Evolutionary conservation across 148 eudicot genomes (phyloP), one percentile per base, ranked within the genome.

Genomic region (Nepenthes mirabilis): DNA sequence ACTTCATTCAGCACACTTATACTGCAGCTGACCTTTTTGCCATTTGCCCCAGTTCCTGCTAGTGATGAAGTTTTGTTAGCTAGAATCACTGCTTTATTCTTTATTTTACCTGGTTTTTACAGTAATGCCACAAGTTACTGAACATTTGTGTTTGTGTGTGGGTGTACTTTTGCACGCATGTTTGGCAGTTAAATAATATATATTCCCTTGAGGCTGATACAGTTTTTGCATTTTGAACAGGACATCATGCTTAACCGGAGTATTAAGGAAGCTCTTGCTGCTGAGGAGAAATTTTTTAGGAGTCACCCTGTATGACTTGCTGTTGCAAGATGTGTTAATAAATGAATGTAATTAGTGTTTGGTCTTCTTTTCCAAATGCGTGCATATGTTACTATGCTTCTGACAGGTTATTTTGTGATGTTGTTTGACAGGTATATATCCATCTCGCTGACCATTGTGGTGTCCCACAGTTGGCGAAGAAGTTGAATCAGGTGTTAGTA

Each of bases 251-350:
- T 61, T 37, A 86, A 80, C 49, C 81, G 83, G 66, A 83, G 83
- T 70, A 88, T 93, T 51, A 93, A 83, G 68, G 96, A 88, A 74
- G 98, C 98, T 11, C 85, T 93, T 65, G 81, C 76, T 52, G 96
- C 90, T 36, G 98, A 93, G 77, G 98, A 93, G 77, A 93, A 77
- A 72, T 93, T 83, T 70, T 93, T 93, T 60, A 87, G 82, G 34
- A 83, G 85, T 71, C 96, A 82, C 61, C 96, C 96, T 49, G 98
- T 93, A 93, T 67, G 87, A 55, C 51, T 54, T 45, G 35, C 43
- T 10, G 34, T 56, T 40, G 36, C 49, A 35, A n/a, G 33, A 49
- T 49, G 52, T 10, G 34, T 56, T 40, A 43, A 47, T 40, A n/a
- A 37, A 49, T 49, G 52, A 10, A 11, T 49, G 14, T 11, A 10